Evolutionary conservation across 1,139 yeast species (phyloP).

Genomic region (Wickerhamomyces sp.): DNA sequence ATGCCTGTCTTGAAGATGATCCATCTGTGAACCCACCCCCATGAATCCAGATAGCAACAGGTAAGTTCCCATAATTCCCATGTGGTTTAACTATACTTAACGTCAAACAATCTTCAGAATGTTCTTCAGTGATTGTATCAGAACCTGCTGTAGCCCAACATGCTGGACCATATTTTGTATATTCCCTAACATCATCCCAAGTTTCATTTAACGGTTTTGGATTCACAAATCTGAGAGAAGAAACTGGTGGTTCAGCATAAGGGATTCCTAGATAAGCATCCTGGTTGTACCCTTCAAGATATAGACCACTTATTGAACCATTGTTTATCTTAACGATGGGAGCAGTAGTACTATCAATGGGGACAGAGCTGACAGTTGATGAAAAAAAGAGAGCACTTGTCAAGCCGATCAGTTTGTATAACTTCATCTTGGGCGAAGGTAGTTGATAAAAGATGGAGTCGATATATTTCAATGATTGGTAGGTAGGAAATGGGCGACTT

Average conservation of each 20-base stretch:
- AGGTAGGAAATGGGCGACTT: too few species aligned
- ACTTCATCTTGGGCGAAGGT: too few species aligned
- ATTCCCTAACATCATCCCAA: constrained; percentile 7
- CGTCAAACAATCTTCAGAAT: constrained; percentile 28
- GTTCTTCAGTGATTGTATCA: constrained; percentile 5
- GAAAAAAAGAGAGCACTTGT: too few species aligned
- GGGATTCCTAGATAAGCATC: constrained; percentile 24
- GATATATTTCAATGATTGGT: too few species aligned
- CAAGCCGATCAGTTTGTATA: too few species aligned
- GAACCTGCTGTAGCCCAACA: constrained; percentile 9
- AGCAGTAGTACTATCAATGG: too few species aligned
- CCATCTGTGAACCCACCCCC: constrained; percentile 32
- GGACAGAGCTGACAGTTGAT: too few species aligned
- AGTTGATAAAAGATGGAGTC: too few species aligned
- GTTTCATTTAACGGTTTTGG: constrained; percentile 16
- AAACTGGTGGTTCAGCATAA: constrained; percentile 24
- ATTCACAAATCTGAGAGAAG: constrained; percentile 18
- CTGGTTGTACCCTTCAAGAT: constrained; percentile 9
- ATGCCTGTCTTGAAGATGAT: constrained; percentile 26
- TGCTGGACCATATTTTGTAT: constrained; percentile 13
- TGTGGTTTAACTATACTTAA: constrained; percentile 64
- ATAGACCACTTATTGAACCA: constrained; percentile 11
- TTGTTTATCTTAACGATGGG: constrained; percentile 4
- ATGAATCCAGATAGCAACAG: constrained; percentile 32
- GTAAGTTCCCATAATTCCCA: constrained; percentile 43